phyloP scores from a whole-genome alignment of 2,329 filamentous ascomycete species.

The Paracoccidioides brasiliensis region DNA sequence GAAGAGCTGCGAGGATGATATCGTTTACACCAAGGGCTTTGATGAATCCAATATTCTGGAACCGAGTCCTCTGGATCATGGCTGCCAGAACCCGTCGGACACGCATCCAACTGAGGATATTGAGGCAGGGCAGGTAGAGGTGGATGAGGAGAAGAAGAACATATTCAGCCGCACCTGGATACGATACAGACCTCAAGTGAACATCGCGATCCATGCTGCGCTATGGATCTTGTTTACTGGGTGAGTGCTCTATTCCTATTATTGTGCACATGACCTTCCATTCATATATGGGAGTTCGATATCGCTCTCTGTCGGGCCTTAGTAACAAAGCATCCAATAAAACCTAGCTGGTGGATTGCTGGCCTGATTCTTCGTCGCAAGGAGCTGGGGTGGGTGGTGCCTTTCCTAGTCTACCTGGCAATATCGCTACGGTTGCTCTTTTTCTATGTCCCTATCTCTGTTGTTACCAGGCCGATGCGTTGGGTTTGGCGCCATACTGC shows the following conservation, averaged over 20 bases:
- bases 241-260: constrained; percentile 23
- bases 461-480: constrained; percentile 54
- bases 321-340: background rate
- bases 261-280: background rate
- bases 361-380: constrained; percentile 58
- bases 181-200: constrained; percentile 21
- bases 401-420: constrained; percentile 67
- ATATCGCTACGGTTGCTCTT: constrained; percentile 62
- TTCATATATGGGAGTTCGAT: background rate
- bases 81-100: constrained; percentile 8
- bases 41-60: constrained; percentile 27
- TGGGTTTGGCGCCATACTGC: constrained; percentile 55
- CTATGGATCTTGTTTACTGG: constrained; percentile 41
- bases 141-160: constrained; percentile 10
- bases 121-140: constrained; percentile 32
- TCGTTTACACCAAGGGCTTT: constrained; percentile 24
- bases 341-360: constrained; percentile 58
- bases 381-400: constrained; percentile 68
- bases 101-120: constrained; percentile 22
- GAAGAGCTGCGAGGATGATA: background rate
- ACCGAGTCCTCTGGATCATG: constrained; percentile 30
- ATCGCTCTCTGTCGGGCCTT: background rate
- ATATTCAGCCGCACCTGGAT: constrained; percentile 17
- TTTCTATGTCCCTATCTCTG: constrained; percentile 55
- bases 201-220: constrained; percentile 33